phyloP scores from a whole-genome alignment of 2,329 filamentous ascomycete species.

The Epicoccum nigrum region DNA sequence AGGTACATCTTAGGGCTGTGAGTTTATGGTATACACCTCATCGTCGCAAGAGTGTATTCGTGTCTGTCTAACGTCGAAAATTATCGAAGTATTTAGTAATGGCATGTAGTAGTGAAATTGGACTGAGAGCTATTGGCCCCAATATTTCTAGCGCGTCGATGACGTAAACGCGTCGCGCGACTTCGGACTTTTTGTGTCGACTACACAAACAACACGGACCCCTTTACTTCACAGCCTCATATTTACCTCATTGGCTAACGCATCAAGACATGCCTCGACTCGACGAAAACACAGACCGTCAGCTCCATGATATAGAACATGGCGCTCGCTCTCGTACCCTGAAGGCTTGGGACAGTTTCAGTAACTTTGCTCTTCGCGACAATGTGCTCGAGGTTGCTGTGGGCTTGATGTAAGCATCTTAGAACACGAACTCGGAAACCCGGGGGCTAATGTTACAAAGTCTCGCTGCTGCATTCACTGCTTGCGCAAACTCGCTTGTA shows the following conservation, averaged over 20 bases:
- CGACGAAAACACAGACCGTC: slow-evolving; percentile 44
- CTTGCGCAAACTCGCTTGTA: slow-evolving; percentile 74
- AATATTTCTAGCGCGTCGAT: not conserved
- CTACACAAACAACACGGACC: not conserved
- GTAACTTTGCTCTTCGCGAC: slow-evolving; percentile 75
- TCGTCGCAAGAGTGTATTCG: too few species aligned
- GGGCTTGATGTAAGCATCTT: slow-evolving; percentile 66
- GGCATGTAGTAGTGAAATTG: not conserved
- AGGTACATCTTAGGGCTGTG: too few species aligned
- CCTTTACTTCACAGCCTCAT: too few species aligned
- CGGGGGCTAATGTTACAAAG: slow-evolving; percentile 45
- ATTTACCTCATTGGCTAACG: too few species aligned
- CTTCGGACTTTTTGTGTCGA: not conserved
- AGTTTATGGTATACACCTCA: too few species aligned
- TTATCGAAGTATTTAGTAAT: not conserved
- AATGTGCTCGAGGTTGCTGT: slow-evolving; percentile 79
- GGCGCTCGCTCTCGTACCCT: slow-evolving; percentile 52
- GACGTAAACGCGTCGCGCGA: slow-evolving; percentile 7
- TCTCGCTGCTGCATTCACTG: slow-evolving; percentile 73
- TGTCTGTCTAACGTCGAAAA: too few species aligned
- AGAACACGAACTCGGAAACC: not conserved
- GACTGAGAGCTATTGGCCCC: too few species aligned
- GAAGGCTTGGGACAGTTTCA: slow-evolving; percentile 66
- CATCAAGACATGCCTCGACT: slow-evolving; percentile 38
- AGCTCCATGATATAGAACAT: slow-evolving; percentile 57